Evolutionary conservation across 495 filamentous ascomycete species (phyloP), one percentile per base, ranked within the genome.

Genomic region (Neurospora sp.): DNA sequence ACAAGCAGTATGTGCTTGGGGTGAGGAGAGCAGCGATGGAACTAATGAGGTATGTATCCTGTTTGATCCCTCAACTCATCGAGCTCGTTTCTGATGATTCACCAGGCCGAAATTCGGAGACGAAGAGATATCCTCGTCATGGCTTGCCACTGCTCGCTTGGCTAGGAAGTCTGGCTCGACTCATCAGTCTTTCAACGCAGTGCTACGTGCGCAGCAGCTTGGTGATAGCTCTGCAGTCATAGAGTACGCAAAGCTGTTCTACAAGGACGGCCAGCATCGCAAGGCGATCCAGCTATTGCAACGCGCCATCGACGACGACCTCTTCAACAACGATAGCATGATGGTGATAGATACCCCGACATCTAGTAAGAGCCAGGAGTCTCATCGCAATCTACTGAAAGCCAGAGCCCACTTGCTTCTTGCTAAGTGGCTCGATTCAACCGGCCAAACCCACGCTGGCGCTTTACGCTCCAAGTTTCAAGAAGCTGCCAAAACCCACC

Each of bases 1-100:
- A 98, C 78, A 98, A 98, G 80, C 95, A 98, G 80, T 97, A 97
- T 77, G 82, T 99, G 37, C 87, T 99, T n/a, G 92, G 94, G 3
- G 85, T 98, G 27, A 87, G 94, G 71, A 87, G 95, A 73, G 94
- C 94, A 40, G 89, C 90, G 2, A 97, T 98, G 93, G 88, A 93
- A 74, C 76, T 93, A 74, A 88, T 88, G 75, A 80, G 82, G 90
- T 91, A 84, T 73, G 86, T 80, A 46, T 69, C 20, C 46, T 44
- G 39, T 69, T 78, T 70, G 76, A 39, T 39, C 70, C 54, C 31
- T 41, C 71, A 87, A 85, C 18, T 71, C 80, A 18, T 62, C 7
- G 54, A 31, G 54, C 54, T 66, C 6, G 11, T 70, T 86, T 69
- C 81, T 85, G 73, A 85, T 39, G 11, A 66, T 37, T 46, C n/a